These are phyloP conservation scores for Chaetomium olivaceum DNA, from an alignment of 2,329 filamentous ascomycete genomes.

Conservation along the genomic window DNA sequence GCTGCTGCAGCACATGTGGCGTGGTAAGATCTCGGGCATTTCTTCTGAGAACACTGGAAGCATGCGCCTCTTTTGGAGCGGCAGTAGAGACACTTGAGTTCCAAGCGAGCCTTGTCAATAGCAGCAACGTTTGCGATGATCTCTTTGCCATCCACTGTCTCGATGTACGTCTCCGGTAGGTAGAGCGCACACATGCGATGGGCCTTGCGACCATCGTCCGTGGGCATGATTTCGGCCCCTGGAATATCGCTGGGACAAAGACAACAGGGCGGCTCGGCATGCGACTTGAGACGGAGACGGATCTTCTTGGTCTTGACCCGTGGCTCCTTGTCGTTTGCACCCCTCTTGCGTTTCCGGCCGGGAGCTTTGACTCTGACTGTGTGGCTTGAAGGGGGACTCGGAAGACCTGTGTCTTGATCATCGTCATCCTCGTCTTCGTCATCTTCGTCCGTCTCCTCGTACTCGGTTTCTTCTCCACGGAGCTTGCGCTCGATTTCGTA, in stretches of 20 bases:
- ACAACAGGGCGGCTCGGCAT: conserved; percentile 77
- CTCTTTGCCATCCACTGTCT: conserved; percentile 68
- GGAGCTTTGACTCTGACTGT: conserved; percentile 64
- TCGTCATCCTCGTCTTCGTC: conserved; percentile 68
- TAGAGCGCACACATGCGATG: conserved; percentile 89
- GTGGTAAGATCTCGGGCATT: conserved; percentile 91
- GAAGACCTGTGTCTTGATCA: conserved; percentile 68
- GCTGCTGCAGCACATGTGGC: conserved; percentile 91
- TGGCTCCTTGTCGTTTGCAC: conserved; percentile 43
- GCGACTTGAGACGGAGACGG: conserved; percentile 69
- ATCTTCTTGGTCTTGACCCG: conserved; percentile 72
- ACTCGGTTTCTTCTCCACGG: conserved; percentile 83
- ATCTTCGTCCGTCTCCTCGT: conserved; percentile 74
- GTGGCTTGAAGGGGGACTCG: conserved; percentile 75
- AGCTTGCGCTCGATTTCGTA: conserved; percentile 93
- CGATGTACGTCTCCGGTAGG: conserved; percentile 87
- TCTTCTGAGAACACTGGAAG: conserved; percentile 94
- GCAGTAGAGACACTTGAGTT: conserved; percentile 93
- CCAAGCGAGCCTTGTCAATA: conserved; percentile 82
- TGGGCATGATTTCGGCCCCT: conserved; percentile 78
- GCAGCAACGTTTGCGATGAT: conserved; percentile 75
- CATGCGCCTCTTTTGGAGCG: conserved; percentile 93
- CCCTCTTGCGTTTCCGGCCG: conserved; percentile 69
- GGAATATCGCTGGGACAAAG: conserved; percentile 90
- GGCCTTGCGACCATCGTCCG: conserved; percentile 82